Base-by-base conservation (phyloP, 2,329 filamentous ascomycete species). In the Microcera coccophila region DNA sequence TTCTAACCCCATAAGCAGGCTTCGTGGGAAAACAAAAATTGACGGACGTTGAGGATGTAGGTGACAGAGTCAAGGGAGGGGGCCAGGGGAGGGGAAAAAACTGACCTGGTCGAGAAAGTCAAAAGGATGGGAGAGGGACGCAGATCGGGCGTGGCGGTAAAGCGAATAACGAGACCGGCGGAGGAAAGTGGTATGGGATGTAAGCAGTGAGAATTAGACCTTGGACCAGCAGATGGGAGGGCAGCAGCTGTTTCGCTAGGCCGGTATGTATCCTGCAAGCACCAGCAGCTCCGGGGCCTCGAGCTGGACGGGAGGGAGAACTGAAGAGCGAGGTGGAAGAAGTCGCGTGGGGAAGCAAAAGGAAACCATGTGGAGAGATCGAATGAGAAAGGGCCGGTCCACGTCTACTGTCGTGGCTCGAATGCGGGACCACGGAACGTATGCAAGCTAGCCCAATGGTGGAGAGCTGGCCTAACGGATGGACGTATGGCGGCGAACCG, bases 391-490 rank as follows among this genome's bases (percentile, higher is more conserved):
- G 49, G 49, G 50, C 52, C 49, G 51, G 50, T 56, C 57, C 56
- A 57, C 54, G 50, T 59, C 57, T 56, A 61, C 54, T 65, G 63
- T 66, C 63, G 63, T 66, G 63, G 63, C 63, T 66, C 63, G 63
- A 66, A 61, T 66, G 61, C 61, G 60, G 59, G 57, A 59, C 61
- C 57, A 51, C 52, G 58, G 53, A 64, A 54, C 50, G 55, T 58
- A 65, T 66, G 63, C 62, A 65, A 56, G 61, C 52, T 63, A 54
- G 58, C 62, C 62, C 61, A 63, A 66, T 60, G 49, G 54, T 48
- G 50, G 59, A 45, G 49, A 58, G 52, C 48, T 56, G 55, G 53
- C 54, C 57, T 50, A 59, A 59, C 53, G 49, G 56, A 59, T 53
- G 53, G 51, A 53, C 52, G 41, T 43, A 45, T 54, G 48, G 44